Conservation (phyloP, 768 basidiomycete genomes). For the Terana coerulea region DNA sequence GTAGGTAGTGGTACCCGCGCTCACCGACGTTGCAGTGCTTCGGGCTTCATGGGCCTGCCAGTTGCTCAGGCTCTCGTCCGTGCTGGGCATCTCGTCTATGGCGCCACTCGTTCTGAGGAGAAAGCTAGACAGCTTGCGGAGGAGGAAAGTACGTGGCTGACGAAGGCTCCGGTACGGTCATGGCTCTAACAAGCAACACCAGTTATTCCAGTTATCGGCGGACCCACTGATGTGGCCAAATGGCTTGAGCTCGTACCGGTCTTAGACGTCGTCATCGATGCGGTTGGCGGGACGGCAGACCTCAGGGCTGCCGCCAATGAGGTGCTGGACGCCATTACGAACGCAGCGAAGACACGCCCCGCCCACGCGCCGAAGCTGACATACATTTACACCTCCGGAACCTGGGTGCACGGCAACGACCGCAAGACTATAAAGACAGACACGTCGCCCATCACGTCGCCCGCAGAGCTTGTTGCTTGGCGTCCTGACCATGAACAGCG, state of each 20-base stretch:
- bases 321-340: conserved; percentile 23
- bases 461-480: conserved; percentile 30
- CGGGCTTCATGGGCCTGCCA: conserved; percentile 42
- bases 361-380: conserved; percentile 33
- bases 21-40: conserved; percentile 28
- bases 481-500: conserved; percentile 31
- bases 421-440: conserved; percentile 30
- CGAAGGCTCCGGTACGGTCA: background rate
- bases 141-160: conserved; percentile 35
- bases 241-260: conserved; percentile 28
- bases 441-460: conserved; percentile 28
- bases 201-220: conserved; percentile 37
- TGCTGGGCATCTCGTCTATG: conserved; percentile 44
- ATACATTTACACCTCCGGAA: conserved; percentile 44
- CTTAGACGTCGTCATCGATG: conserved; percentile 34
- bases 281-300: conserved; percentile 22
- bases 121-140: conserved; percentile 32
- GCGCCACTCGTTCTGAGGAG: conserved; percentile 34
- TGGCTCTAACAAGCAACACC: background rate
- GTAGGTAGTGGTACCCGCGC: background rate
- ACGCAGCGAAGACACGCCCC: conserved; percentile 26
- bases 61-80: conserved; percentile 41
- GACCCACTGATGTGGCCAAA: conserved; percentile 17
- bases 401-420: conserved; percentile 41
- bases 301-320: conserved; percentile 2